phyloP scores from a whole-genome alignment of 2,329 filamentous ascomycete species.

The Cladophialophora carrionii region DNA sequence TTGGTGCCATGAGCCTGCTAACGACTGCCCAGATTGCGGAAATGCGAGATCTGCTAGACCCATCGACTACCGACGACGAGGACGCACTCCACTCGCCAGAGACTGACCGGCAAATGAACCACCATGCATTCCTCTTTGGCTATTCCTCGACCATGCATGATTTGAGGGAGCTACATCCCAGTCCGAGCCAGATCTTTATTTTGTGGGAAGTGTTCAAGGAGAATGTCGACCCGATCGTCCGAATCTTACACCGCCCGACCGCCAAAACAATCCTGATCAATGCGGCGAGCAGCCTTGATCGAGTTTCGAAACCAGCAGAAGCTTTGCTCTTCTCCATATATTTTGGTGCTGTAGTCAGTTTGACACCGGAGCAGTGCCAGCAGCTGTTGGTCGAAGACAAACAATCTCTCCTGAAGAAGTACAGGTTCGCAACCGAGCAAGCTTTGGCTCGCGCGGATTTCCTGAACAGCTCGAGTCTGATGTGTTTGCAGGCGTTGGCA shows the following conservation, averaged over 20 bases:
- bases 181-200: slow-evolving; percentile 53
- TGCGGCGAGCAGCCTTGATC: slow-evolving; percentile 54
- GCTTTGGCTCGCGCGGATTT: slow-evolving; percentile 66
- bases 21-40: slow-evolving; percentile 58
- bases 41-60: slow-evolving; percentile 63
- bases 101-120: slow-evolving; percentile 48
- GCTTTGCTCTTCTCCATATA: slow-evolving; percentile 64
- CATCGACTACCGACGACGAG: slow-evolving; percentile 58
- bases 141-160: slow-evolving; percentile 61
- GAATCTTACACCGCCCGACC: slow-evolving; percentile 62
- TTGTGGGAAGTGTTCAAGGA: slow-evolving; percentile 64
- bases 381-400: slow-evolving; percentile 60
- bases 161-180: slow-evolving; percentile 60
- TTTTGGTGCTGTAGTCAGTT: slow-evolving; percentile 60
- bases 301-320: slow-evolving; percentile 57
- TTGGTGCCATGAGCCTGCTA: background rate
- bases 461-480: slow-evolving; percentile 63
- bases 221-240: slow-evolving; percentile 65
- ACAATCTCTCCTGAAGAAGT: slow-evolving; percentile 54
- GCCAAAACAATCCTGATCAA: slow-evolving; percentile 56
- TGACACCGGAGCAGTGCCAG: slow-evolving; percentile 49
- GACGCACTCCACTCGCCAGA: slow-evolving; percentile 56
- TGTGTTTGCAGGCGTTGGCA: slow-evolving; percentile 65
- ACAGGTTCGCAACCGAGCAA: slow-evolving; percentile 67
- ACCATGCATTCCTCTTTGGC: slow-evolving; percentile 65